Evolutionary conservation across 2,329 filamentous ascomycete species (phyloP), one percentile per base, ranked within the genome.

Genomic region (Penicillium freii): DNA sequence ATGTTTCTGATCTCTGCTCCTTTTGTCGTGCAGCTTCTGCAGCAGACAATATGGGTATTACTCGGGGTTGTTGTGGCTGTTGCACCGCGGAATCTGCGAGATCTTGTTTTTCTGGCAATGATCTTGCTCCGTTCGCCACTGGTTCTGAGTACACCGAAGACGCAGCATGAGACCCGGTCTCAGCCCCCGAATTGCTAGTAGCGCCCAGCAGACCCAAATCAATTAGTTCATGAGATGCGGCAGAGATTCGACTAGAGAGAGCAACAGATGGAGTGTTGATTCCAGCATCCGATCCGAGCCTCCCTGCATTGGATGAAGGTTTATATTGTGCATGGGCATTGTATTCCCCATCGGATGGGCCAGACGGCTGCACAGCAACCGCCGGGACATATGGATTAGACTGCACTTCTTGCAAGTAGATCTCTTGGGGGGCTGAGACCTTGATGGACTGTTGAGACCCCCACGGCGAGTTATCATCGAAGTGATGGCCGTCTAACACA

Each of bases 1-100:
- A 97, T 0, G 91, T 94, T 73, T 97, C 92, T 56, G 80, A 81
- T 59, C 82, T 75, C 62, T 85, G 81, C 54, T 77, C 72, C 38
- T 66, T 68, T 53, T 76, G 70, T 56, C 63, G 73, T 15, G 69
- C 68, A 29, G 71, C 61, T 21, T 77, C 73, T 4, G 67, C 62
- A 21, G 71, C 69, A 3, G 72, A 67, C 23, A 68, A 34, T 15
- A 51, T 57, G 29, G 60, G 49, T 31, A 39, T 56, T 29, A 56
- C 45, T 17, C 54, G 43, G 3, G 59, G 55, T 15, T 60, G 50
- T 15, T 40, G 36, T 45, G 56, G 33, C 4, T 53, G 49, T 11
- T 33, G 33, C 25, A 27, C 29, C 10, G 29, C n/a, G 7, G 23
- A 25, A 21, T 51, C 47, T 27, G 51, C n/a, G 9, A 11, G 11